Evolutionary conservation across 371 early-diverging fungal genomes (phyloP), one percentile per base, ranked within the genome.

Genomic region (Mortierella sp.): DNA sequence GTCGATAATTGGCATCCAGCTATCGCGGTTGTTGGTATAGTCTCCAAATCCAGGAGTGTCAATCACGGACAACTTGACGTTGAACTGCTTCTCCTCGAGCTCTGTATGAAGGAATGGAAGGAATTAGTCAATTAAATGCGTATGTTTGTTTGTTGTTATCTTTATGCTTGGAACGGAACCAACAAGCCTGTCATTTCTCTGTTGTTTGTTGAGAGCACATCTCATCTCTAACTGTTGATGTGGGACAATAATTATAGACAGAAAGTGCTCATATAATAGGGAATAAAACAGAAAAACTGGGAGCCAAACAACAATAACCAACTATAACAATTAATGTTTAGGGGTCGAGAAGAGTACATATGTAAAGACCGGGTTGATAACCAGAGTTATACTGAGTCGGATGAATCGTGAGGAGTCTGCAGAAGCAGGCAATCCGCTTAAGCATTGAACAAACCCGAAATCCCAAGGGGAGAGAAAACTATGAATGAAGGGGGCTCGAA

Each of bases 1-100:
- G 69, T 97, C 95, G 48, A 98, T 90, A 69, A 98, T 95, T n/a
- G 98, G 97, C 47, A 93, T 93, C 97, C 97, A 98, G 85, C 96
- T 92, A 76, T 96, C 94, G 58, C 92, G 87, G 85, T 95, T 96
- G 88, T 95, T 94, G 75, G 94, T 92, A 84, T 93, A 96, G 82
- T 96, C 96, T 58, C 96, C 96, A 85, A 96, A 96, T 50, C 96
- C 96, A 65, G 95, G 95, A 45, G 95, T 95, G 84, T 96, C 96
- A 76, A 96, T 91, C 59, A 98, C 92, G 59, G 93, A 95, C 72
- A 98, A 86, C 67, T 95, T 94, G 72, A 97, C 97, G 67, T 92
- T 93, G 90, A 98, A 97, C 85, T 93, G 94, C 84, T 96, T 97
- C 85, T 98, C 98, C 86, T 97, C 97, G 57, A 98, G 91, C 74